These are phyloP conservation scores for Stachybotrys echinatus DNA, from an alignment of 2,329 filamentous ascomycete genomes.

Conservation along the genomic window DNA sequence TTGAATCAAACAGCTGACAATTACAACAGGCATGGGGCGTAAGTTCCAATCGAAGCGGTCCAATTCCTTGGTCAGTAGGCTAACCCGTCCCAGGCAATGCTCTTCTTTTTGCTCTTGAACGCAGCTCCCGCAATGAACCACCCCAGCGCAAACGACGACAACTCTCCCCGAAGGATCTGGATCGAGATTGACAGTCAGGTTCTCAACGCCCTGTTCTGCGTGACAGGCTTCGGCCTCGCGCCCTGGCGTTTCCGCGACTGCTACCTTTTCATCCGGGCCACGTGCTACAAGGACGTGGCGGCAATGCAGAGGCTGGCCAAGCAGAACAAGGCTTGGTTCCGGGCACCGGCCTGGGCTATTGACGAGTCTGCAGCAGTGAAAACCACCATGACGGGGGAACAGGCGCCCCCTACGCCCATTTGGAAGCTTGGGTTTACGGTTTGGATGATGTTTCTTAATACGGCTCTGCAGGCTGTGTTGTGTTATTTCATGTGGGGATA, in stretches of 20 bases:
- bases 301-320: conserved; percentile 14
- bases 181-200: conserved; percentile 80
- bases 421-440: conserved; percentile 17
- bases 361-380: conserved; percentile 7
- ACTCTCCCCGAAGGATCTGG: conserved; percentile 72
- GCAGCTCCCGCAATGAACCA: conserved; percentile 8
- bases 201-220: conserved; percentile 73
- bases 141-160: conserved; percentile 54
- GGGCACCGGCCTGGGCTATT: conserved; percentile 16
- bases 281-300: conserved; percentile 8
- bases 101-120: conserved; percentile 21
- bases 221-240: conserved; percentile 74
- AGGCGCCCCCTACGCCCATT: conserved; percentile 13
- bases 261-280: conserved; percentile 43
- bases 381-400: conserved; percentile 11
- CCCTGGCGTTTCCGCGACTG: conserved; percentile 79
- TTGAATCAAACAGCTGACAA: conserved; percentile 8
- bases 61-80: too few species aligned
- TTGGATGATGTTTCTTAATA: conserved; percentile 18
- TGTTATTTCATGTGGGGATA: conserved; percentile 18
- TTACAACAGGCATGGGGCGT: too few species aligned
- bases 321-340: conserved; percentile 20
- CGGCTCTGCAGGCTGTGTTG: conserved; percentile 14
- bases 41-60: conserved; percentile 4
- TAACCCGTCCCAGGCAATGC: conserved; percentile 15